Evolutionary conservation across 305 asterid genomes (phyloP).

Genomic region (Solanum hybrid): DNA sequence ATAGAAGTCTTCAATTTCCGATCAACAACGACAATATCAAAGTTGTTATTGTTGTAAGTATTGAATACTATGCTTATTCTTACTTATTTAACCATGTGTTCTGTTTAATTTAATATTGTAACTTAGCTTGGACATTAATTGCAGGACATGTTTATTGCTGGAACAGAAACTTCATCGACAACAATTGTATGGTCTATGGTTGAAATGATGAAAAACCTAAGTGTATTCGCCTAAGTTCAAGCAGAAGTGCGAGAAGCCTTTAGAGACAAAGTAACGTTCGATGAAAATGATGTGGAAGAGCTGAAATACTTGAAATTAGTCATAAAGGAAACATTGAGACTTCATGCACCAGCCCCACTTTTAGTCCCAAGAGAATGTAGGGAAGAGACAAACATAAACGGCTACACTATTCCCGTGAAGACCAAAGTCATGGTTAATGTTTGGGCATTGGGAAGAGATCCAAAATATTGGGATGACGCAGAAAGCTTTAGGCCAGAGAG

Average conservation of each 20-base stretch:
- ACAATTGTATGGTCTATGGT: neutral
- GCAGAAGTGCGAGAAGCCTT: neutral
- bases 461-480: too few relatives aligned
- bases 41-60: neutral
- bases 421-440: constrained; percentile 43
- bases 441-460: constrained; percentile 50
- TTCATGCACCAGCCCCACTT: constrained; percentile 50
- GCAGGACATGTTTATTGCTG: neutral
- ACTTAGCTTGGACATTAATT: neutral
- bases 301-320: constrained; percentile 46
- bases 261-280: neutral
- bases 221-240: neutral
- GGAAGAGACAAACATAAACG: constrained; percentile 37
- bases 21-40: constrained; percentile 16
- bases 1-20: neutral
- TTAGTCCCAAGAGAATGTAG: constrained; percentile 37
- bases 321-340: constrained; percentile 30
- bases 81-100: too few relatives aligned
- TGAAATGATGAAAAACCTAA: neutral
- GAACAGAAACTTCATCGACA: neutral
- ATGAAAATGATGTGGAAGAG: constrained; percentile 10
- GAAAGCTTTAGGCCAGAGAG: too few relatives aligned
- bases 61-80: neutral
- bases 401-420: constrained; percentile 25
- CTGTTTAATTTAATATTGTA: neutral